Evolutionary conservation across 352 stramenopile genomes (phyloP), one percentile per base, ranked within the genome.

Genomic region (Globisporangium lucens): DNA sequence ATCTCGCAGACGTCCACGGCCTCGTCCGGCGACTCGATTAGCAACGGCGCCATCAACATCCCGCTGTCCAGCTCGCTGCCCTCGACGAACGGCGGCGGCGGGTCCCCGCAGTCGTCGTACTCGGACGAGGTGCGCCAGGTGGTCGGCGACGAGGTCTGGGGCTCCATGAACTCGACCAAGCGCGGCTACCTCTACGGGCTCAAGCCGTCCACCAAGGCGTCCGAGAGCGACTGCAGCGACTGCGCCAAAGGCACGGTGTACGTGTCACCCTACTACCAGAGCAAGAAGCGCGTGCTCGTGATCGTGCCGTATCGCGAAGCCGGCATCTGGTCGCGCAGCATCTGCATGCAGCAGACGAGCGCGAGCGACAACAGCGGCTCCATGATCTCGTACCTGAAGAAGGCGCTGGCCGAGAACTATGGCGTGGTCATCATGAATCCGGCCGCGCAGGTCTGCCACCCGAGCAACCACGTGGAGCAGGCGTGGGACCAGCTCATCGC

Each of bases 251-350:
- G 83, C 33, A 93, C 85, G 0, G 83, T 91, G 15, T 93, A 85
- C 67, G 83, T 88, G 20, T 93, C 85, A 12, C 76, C 72, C 9
- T 57, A 69, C 30, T 93, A 90, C 65, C 72, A 82, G 38, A 82
- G 62, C 43, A 91, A 90, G 72, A 66, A 80, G 52, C 72, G 87
- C 0, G 53, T 95, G 58, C 76, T 95, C 4, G 84, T 95, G 8
- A 95, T 95, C 64, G 83, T 95, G 38, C 86, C 87, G 20, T 94
- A 95, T 62, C 78, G 86, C 47, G 85, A 95, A 61, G 85, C 87
- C 46, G 85, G 87, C n/a, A 90, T 95, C 58, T 95, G 87, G 87
- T 90, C 79, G 52, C 75, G 87, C 33, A 93, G 84, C 46, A 95
- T 95, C 70, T 91, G 80, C 73, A 90, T 94, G 79, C 79, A 87